Conservation (phyloP, 768 basidiomycete species). For the Pleurotus platypus region DNA sequence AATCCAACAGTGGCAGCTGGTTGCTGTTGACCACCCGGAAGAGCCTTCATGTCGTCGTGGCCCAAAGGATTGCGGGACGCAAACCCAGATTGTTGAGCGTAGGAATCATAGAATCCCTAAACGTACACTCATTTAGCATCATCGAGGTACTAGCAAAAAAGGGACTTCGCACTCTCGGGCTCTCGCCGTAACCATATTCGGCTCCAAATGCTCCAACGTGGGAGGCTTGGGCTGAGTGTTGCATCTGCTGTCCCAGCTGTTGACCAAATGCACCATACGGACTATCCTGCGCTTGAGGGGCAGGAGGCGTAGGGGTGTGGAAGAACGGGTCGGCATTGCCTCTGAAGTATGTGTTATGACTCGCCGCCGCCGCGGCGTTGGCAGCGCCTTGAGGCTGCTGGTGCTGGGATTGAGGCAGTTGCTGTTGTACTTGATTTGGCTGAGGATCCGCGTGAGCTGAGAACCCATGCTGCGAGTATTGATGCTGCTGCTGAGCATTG, state of each 20-base stretch:
- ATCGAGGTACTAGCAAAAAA: neutral
- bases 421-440: conserved; percentile 30
- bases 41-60: conserved; percentile 75
- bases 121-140: conserved; percentile 16
- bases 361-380: conserved; percentile 6
- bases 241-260: conserved; percentile 47
- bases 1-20: conserved; percentile 42
- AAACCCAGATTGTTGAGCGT: conserved; percentile 61
- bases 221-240: conserved; percentile 39
- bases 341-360: conserved; percentile 63
- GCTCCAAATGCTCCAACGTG: conserved; percentile 53
- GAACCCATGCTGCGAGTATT: conserved; percentile 64
- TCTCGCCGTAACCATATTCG: conserved; percentile 71
- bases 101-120: conserved; percentile 77
- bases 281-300: conserved; percentile 57
- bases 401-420: conserved; percentile 24
- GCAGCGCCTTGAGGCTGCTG: conserved; percentile 40
- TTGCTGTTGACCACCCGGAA: conserved; percentile 58
- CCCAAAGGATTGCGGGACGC: conserved; percentile 60
- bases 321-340: conserved; percentile 70
- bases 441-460: conserved; percentile 60
- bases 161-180: conserved; percentile 48
- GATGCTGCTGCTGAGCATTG: conserved; percentile 17
- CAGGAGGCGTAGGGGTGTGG: conserved; percentile 76
- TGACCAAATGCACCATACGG: conserved; percentile 62